phyloP scores from a whole-genome alignment of 176 grass and related monocot genomes.

The Tillandsia fasciculata region DNA sequence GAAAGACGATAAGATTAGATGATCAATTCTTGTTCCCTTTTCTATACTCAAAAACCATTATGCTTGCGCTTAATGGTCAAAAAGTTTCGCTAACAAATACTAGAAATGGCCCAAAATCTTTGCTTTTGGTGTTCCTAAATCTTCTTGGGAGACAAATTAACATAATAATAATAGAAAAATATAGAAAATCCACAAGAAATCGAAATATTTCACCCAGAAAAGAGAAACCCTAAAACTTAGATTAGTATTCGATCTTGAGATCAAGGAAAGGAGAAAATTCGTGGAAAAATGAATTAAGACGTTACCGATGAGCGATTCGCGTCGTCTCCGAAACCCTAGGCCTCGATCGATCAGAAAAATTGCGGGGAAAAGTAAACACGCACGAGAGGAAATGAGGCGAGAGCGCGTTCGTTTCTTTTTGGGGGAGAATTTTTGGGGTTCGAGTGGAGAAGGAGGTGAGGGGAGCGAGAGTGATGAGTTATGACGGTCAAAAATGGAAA shows the following conservation, averaged over 20 bases:
- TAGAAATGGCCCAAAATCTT: too few relatives aligned
- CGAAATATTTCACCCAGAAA: background rate
- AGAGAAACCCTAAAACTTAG: background rate
- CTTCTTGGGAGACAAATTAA: background rate
- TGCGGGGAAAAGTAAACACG: background rate
- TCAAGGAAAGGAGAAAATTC: background rate
- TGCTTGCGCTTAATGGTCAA: too few relatives aligned
- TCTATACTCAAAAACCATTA: too few relatives aligned
- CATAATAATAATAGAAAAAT: background rate
- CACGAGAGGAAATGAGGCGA: background rate
- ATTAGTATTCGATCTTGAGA: background rate
- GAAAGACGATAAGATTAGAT: too few relatives aligned
- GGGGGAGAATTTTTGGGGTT: background rate
- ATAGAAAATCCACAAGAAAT: background rate
- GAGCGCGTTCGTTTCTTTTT: background rate
- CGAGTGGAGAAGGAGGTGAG: too few relatives aligned
- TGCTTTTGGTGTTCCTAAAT: too few relatives aligned
- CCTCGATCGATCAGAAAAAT: background rate
- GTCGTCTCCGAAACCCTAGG: background rate
- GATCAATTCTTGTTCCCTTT: too few relatives aligned
- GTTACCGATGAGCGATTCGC: background rate
- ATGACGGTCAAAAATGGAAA: too few relatives aligned
- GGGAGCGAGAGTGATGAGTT: too few relatives aligned
- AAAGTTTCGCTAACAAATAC: too few relatives aligned
- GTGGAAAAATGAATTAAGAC: background rate